These are phyloP conservation scores for Hanseniaspora uvarum DNA, from an alignment of 1,139 yeast genomes.

Conservation along the genomic window DNA sequence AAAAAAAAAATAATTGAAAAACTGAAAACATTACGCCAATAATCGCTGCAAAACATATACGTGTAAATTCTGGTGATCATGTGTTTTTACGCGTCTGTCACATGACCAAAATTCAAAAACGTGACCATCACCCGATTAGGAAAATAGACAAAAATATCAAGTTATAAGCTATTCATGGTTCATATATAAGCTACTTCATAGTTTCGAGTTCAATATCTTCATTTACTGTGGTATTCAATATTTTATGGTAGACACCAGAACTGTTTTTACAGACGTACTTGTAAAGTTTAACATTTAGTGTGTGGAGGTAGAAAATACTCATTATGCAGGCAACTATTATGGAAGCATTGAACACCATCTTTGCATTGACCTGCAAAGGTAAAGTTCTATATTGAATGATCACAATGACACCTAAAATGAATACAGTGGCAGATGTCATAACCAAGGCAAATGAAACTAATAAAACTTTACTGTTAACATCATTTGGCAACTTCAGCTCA, in stretches of 20 bases:
- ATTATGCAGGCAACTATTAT: slow-evolving; percentile 21
- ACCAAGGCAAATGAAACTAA: slow-evolving; percentile 26
- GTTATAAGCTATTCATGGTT: background rate
- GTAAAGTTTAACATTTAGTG: slow-evolving; percentile 19
- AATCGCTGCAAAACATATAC: too few species aligned
- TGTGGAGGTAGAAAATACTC: slow-evolving; percentile 21
- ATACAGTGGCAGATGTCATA: slow-evolving; percentile 26
- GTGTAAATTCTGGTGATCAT: too few species aligned
- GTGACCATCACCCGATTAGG: background rate
- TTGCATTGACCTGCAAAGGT: slow-evolving; percentile 21
- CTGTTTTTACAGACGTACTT: slow-evolving; percentile 5
- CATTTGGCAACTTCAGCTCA: background rate
- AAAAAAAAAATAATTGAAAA: background rate
- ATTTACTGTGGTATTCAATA: background rate
- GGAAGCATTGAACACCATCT: slow-evolving; percentile 20
- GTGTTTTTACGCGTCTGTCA: slow-evolving; percentile 13
- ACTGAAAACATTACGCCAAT: background rate
- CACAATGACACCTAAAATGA: slow-evolving; percentile 31
- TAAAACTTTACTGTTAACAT: slow-evolving; percentile 10
- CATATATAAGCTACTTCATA: background rate
- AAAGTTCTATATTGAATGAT: slow-evolving; percentile 31
- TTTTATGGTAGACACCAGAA: slow-evolving; percentile 2
- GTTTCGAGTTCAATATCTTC: slow-evolving; percentile 3
- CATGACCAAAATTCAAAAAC: background rate
- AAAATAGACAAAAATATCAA: background rate